Percentiles rank a stretch among this genome's conserved stretches.
phyloP scores from a whole-genome alignment of 805 yeast species.

The Yamadazyma tumulicola region DNA sequence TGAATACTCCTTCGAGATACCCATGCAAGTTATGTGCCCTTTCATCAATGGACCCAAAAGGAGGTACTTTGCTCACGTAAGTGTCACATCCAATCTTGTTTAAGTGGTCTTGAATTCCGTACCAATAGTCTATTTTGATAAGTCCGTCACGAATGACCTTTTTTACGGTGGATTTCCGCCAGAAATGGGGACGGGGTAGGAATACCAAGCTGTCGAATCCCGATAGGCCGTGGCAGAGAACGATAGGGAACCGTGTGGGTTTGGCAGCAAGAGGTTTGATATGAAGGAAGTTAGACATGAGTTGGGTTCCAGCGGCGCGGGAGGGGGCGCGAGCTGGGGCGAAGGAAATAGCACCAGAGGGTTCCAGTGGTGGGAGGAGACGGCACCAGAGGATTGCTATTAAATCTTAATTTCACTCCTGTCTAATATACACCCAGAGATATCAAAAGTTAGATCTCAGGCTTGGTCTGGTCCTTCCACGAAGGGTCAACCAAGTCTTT shows the following conservation, averaged over 20 bases:
- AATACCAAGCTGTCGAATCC: slow-evolving; percentile 61
- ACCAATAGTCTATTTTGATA: slow-evolving; percentile 68
- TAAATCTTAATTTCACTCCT: too few relatives aligned
- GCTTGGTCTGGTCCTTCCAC: slow-evolving; percentile 42
- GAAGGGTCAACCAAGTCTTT: slow-evolving; percentile 64
- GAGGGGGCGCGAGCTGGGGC: too few relatives aligned
- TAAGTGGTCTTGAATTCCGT: slow-evolving; percentile 66
- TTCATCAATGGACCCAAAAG: slow-evolving; percentile 70
- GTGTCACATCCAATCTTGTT: slow-evolving; percentile 63
- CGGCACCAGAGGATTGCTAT: too few relatives aligned
- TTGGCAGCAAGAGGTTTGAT: too few relatives aligned
- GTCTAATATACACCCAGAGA: too few relatives aligned
- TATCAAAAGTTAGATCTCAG: slow-evolving; percentile 3
- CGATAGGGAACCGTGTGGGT: slow-evolving; percentile 69
- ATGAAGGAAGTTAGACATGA: too few relatives aligned
- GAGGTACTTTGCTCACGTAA: slow-evolving; percentile 73
- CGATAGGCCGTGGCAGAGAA: slow-evolving; percentile 81
- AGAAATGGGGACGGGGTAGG: slow-evolving; percentile 15
- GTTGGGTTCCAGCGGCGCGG: too few relatives aligned
- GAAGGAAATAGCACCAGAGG: too few relatives aligned
- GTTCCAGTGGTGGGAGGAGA: too few relatives aligned
- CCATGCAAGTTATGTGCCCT: slow-evolving; percentile 58
- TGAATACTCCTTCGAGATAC: slow-evolving; percentile 38
- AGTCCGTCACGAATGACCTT: slow-evolving; percentile 21
- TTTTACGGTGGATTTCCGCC: slow-evolving; percentile 7